These are phyloP conservation scores for Agrocybe praecox DNA, from an alignment of 768 basidiomycete genomes.

Conservation along the genomic window DNA sequence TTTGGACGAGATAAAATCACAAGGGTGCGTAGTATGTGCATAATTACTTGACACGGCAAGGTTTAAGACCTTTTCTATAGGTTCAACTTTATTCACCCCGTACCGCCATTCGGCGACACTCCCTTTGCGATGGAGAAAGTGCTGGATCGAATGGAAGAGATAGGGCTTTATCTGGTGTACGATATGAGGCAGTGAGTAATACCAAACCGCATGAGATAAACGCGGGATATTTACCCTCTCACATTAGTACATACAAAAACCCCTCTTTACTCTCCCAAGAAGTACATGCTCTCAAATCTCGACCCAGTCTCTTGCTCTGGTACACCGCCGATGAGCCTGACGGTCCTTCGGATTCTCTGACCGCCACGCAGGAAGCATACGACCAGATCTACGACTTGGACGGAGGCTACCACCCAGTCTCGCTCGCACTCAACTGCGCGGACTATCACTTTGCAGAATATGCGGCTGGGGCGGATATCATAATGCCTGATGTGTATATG, in stretches of 20 bases:
- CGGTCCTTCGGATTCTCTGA: conserved; percentile 50
- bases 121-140: conserved; percentile 41
- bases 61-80: too few relatives aligned
- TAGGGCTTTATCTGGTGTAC: conserved; percentile 53
- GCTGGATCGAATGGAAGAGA: conserved; percentile 55
- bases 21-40: conserved; percentile 34
- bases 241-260: conserved; percentile 50
- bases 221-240: neutral
- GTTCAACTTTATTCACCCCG: conserved; percentile 48
- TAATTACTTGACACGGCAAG: neutral
- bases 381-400: conserved; percentile 51
- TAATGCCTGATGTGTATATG: conserved; percentile 50
- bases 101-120: conserved; percentile 51
- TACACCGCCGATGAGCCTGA: conserved; percentile 74
- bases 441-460: conserved; percentile 57
- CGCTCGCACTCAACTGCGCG: conserved; percentile 27
- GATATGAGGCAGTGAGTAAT: conserved; percentile 58
- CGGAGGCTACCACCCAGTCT: conserved; percentile 56
- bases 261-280: conserved; percentile 44
- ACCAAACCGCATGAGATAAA: neutral
- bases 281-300: conserved; percentile 48
- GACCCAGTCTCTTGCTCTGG: conserved; percentile 60
- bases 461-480: conserved; percentile 51
- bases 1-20: conserved; percentile 45
- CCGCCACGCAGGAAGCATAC: conserved; percentile 43